A percentile compares a stretch with the other conserved stretches of the same genome.
Evolutionary conservation across 176 grass and related monocot species (phyloP).

Genomic region (Puya raimondii): DNA sequence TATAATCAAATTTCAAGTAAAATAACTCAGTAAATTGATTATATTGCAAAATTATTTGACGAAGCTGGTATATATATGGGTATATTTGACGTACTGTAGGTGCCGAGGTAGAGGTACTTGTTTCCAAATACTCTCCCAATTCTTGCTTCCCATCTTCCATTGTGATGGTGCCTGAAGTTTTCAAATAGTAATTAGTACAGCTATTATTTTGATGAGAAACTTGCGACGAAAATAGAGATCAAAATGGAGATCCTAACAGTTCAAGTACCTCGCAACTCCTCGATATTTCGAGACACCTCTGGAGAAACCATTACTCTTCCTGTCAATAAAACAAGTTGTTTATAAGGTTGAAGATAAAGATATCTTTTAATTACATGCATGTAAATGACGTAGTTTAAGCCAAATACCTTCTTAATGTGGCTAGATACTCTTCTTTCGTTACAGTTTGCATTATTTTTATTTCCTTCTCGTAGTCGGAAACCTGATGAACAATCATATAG

Average conservation of each 20-base stretch:
- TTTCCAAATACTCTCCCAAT: slow-evolving; percentile 65
- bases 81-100: slow-evolving; percentile 26
- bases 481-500: slow-evolving; percentile 14
- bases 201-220: neutral
- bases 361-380: neutral
- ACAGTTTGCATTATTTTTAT: slow-evolving; percentile 50
- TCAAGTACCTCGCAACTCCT: slow-evolving; percentile 48
- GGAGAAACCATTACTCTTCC: slow-evolving; percentile 68
- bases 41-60: neutral
- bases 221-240: neutral
- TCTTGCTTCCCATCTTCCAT: slow-evolving; percentile 59
- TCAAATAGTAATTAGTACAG: neutral
- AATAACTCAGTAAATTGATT: neutral
- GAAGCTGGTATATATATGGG: neutral
- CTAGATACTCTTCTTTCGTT: slow-evolving; percentile 68
- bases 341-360: neutral
- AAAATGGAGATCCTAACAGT: too few relatives aligned
- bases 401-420: slow-evolving; percentile 52
- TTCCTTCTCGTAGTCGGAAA: slow-evolving; percentile 49
- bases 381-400: neutral
- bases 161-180: slow-evolving; percentile 54
- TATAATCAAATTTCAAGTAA: slow-evolving; percentile 2
- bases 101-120: slow-evolving; percentile 79
- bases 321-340: slow-evolving; percentile 14
- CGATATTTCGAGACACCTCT: slow-evolving; percentile 71